phyloP scores from a whole-genome alignment of 768 basidiomycete genomes.

The Serendipita vermifera region DNA sequence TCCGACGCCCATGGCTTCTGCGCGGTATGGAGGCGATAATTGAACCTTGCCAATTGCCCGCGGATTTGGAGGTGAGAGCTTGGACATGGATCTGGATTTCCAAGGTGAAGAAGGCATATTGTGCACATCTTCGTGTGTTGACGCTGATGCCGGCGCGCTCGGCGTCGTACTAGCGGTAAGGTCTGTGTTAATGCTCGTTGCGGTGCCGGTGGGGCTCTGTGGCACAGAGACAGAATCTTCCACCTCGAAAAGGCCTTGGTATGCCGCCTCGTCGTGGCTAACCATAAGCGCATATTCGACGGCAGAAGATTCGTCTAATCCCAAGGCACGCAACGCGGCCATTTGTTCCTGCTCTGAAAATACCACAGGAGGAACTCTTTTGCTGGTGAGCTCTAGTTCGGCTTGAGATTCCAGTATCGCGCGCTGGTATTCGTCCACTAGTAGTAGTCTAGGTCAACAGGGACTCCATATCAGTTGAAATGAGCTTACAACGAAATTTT shows the following conservation, averaged over 20 bases:
- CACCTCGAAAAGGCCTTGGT: too few relatives aligned
- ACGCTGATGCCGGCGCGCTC: too few relatives aligned
- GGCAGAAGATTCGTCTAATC: slow-evolving; percentile 59
- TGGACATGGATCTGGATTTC: neutral
- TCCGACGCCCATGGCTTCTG: neutral
- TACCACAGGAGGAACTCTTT: slow-evolving; percentile 44
- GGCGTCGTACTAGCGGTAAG: too few relatives aligned
- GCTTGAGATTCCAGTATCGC: slow-evolving; percentile 36
- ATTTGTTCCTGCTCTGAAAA: slow-evolving; percentile 40
- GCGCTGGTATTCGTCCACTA: neutral
- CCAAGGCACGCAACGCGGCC: slow-evolving; percentile 44
- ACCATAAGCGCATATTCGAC: slow-evolving; percentile 75
- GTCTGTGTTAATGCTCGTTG: too few relatives aligned
- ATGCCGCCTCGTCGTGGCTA: slow-evolving; percentile 68
- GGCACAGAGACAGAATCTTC: too few relatives aligned
- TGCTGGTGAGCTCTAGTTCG: slow-evolving; percentile 46
- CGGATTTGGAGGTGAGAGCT: neutral
- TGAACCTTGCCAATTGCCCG: neutral
- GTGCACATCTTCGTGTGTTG: neutral
- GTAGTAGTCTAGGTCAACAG: neutral
- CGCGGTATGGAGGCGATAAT: neutral
- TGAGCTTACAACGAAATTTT: slow-evolving; percentile 25
- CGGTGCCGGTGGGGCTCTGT: too few relatives aligned
- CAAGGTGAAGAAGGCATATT: neutral
- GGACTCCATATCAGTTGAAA: slow-evolving; percentile 21